Base-by-base conservation (phyloP, 352 stramenopile species). In the Peronosclerospora sorghi region DNA sequence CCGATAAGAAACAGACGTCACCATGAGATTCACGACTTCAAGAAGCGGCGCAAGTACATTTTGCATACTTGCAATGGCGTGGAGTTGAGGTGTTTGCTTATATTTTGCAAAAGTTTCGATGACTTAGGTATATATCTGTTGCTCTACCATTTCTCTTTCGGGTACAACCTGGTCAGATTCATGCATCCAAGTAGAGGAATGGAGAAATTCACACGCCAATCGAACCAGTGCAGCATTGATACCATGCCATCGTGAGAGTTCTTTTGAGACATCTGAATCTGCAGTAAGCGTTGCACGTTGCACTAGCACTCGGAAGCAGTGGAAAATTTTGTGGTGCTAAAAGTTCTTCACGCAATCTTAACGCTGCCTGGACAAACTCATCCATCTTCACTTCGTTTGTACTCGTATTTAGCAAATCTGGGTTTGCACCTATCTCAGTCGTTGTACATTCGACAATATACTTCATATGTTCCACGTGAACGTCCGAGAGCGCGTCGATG, bases 211-310 rank as follows among this genome's bases (percentile, higher is more conserved):
- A 30, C 74, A 87, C 4, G 69, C 73, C 28, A 85, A 72, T 37
- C 79, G 79, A 14, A 74, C 61, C 1, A 90, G 59, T 1, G 74
- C 53, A 3, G 78, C 61, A 53, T 90, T 90, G 48, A 90, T 74
- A 1, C 65, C 62, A 42, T 84, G 76, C 78, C 74, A 88, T 6
- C 62, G 72, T 2, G 68, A 82, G 12, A 82, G 50, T 9, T 48
- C 44, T 5, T 49, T 49, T 32, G 62, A 58, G 8, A 56, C 56
- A 26, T 83, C 70, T 14, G 63, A 62, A 30, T 45, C 53, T 15
- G 57, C 54, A 17, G 67, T 61, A 20, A 83, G 56, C n/a, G n/a
- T n/a, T n/a, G n/a, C n/a, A n/a, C 17, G 70, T 63, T 21, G 63
- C 56, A 41, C 47, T 67, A 8, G 58, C 45, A 39, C 59, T 69